Percentiles rank a stretch among this genome's conserved stretches.
phyloP scores from a whole-genome alignment of 176 grass and related monocot genomes.

The Triticum monococcum region DNA sequence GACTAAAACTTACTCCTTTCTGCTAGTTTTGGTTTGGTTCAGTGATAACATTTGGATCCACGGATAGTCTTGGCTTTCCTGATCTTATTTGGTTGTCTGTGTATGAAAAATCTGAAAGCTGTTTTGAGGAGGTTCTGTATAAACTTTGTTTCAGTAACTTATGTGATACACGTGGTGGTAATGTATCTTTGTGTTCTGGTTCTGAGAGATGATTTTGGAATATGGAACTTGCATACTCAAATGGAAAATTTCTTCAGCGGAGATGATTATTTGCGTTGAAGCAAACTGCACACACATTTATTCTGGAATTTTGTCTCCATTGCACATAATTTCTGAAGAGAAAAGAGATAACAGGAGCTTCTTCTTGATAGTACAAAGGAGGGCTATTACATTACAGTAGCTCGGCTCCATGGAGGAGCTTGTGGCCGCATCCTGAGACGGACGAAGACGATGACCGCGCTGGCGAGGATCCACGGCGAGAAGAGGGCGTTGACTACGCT shows the following conservation, averaged over 20 bases:
- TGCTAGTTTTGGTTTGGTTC: neutral
- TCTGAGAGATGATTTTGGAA: neutral
- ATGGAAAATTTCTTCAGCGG: neutral
- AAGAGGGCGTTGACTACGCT: constrained; percentile 32
- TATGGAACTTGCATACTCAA: neutral
- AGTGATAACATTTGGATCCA: neutral
- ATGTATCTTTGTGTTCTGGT: neutral
- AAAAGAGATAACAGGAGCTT: neutral
- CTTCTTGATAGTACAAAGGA: neutral
- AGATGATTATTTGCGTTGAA: neutral
- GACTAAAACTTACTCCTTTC: constrained; percentile 39
- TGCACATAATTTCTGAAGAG: neutral
- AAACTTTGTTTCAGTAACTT: neutral
- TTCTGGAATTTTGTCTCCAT: neutral
- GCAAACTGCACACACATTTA: neutral
- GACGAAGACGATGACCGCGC: constrained; percentile 45
- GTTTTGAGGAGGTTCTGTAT: neutral
- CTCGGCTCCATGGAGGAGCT: neutral
- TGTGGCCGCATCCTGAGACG: constrained; percentile 43
- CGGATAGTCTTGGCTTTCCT: neutral
- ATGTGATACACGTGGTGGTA: neutral
- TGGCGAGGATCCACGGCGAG: constrained; percentile 57
- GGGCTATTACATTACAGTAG: neutral
- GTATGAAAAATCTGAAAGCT: neutral
- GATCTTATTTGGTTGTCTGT: constrained; percentile 5